phyloP scores from a whole-genome alignment of 2,329 filamentous ascomycete species.

The Verticillium isaacii region DNA sequence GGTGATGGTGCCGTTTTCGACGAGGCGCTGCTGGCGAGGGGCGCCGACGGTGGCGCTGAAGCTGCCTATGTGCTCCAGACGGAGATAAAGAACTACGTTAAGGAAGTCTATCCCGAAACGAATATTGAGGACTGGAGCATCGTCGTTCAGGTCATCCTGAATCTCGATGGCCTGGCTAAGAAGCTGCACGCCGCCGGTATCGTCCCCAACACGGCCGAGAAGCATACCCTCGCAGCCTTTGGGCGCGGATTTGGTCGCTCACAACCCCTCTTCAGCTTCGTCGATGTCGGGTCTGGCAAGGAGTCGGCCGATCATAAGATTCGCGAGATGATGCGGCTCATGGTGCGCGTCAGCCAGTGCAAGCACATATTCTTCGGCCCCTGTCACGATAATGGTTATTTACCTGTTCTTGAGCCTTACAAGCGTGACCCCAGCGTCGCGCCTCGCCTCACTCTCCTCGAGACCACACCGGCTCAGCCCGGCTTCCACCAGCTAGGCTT shows the following conservation, averaged over 20 bases:
- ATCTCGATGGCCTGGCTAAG: slow-evolving; percentile 24
- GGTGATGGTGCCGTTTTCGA: slow-evolving; percentile 29
- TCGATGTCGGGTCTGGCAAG: slow-evolving; percentile 28
- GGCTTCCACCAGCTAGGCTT: slow-evolving; percentile 24
- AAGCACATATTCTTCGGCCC: slow-evolving; percentile 25
- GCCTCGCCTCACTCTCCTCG: slow-evolving; percentile 24
- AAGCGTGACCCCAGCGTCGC: slow-evolving; percentile 18
- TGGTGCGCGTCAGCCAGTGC: slow-evolving; percentile 25
- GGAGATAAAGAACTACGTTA: slow-evolving; percentile 18
- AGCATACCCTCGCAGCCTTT: slow-evolving; percentile 20
- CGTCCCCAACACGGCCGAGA: slow-evolving; percentile 15
- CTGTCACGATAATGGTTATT: slow-evolving; percentile 29
- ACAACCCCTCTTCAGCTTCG: slow-evolving; percentile 27
- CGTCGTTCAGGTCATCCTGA: slow-evolving; percentile 21
- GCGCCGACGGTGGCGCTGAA: slow-evolving; percentile 25
- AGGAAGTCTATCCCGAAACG: slow-evolving; percentile 16
- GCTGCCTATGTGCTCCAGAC: slow-evolving; percentile 23
- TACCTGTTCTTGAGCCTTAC: slow-evolving; percentile 24
- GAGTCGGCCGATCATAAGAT: slow-evolving; percentile 29
- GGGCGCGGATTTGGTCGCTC: slow-evolving; percentile 26
- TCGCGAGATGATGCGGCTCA: slow-evolving; percentile 26
- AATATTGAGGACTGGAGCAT: slow-evolving; percentile 25
- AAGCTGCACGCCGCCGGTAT: slow-evolving; percentile 20
- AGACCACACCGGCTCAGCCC: slow-evolving; percentile 23
- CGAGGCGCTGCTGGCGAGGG: slow-evolving; percentile 22